Evolutionary conservation across 106 monocot species (phyloP).

Genomic region (Ottelia alismoides): DNA sequence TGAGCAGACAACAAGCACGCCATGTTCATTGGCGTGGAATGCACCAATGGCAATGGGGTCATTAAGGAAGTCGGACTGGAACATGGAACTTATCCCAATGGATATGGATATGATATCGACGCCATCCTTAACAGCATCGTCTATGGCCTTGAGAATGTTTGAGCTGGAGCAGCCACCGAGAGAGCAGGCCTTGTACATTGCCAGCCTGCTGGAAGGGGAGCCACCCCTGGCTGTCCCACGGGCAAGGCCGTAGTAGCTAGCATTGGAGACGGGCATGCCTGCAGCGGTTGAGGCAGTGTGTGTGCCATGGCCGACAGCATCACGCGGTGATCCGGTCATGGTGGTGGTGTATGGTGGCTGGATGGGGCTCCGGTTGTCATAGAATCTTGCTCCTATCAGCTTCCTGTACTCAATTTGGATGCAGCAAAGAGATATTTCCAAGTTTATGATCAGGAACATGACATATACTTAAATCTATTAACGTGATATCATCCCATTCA

Average conservation of each 20-base stretch:
- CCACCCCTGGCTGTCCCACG: conserved; percentile 64
- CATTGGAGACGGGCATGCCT: conserved; percentile 33
- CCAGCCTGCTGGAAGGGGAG: conserved; percentile 48
- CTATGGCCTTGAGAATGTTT: conserved; percentile 72
- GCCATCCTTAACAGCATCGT: conserved; percentile 70
- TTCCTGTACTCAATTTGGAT: too few relatives aligned
- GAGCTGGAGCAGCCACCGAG: conserved; percentile 59
- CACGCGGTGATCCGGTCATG: conserved; percentile 55
- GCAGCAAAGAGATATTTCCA: too few relatives aligned
- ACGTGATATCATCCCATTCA: too few relatives aligned
- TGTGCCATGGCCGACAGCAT: conserved; percentile 53
- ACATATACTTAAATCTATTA: too few relatives aligned
- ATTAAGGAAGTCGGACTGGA: conserved; percentile 40
- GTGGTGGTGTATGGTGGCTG: too few relatives aligned
- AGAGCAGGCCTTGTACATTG: conserved; percentile 84
- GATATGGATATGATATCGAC: conserved; percentile 79
- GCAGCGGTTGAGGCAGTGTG: conserved; percentile 62
- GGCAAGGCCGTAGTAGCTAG: conserved; percentile 79
- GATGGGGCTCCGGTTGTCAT: too few relatives aligned
- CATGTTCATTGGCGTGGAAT: conserved; percentile 56
- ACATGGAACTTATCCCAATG: conserved; percentile 46
- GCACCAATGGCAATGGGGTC: conserved; percentile 49
- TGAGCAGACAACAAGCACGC: conserved; percentile 59
- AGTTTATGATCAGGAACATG: too few relatives aligned
- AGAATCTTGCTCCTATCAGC: too few relatives aligned